phyloP scores from a whole-genome alignment of 768 basidiomycete genomes.

The Pleurotus platypus region DNA sequence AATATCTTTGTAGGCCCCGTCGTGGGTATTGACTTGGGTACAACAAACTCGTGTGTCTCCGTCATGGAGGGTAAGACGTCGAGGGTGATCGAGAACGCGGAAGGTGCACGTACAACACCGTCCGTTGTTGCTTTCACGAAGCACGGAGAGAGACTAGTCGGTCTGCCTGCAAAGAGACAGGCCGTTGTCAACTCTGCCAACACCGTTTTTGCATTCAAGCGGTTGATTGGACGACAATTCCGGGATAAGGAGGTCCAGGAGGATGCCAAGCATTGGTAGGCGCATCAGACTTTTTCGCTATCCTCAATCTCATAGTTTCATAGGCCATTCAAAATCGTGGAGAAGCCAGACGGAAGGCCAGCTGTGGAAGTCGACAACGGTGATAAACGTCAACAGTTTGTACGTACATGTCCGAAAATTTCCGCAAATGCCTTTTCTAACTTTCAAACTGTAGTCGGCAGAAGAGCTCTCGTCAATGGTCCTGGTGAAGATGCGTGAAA shows the following conservation, averaged over 20 bases:
- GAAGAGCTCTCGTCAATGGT: slow-evolving; percentile 90
- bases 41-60: slow-evolving; percentile 88
- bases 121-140: slow-evolving; percentile 99
- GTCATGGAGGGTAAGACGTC: slow-evolving; percentile 96
- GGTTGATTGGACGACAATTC: slow-evolving; percentile 91
- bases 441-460: slow-evolving; percentile 52
- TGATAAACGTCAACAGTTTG: slow-evolving; percentile 78
- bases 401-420: slow-evolving; percentile 32
- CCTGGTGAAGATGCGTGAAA: slow-evolving; percentile 90
- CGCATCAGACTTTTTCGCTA: slow-evolving; percentile 8
- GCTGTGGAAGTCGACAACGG: slow-evolving; percentile 83
- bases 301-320: background rate
- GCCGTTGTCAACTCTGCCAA: slow-evolving; percentile 94
- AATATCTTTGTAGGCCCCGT: slow-evolving; percentile 60
- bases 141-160: slow-evolving; percentile 94
- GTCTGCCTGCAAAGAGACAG: slow-evolving; percentile 95
- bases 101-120: slow-evolving; percentile 96
- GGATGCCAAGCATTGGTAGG: slow-evolving; percentile 82
- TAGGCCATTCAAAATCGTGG: slow-evolving; percentile 81
- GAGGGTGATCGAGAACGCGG: slow-evolving; percentile 95
- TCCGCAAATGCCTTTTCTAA: background rate
- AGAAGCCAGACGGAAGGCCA: slow-evolving; percentile 71
- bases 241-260: slow-evolving; percentile 91
- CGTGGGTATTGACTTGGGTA: slow-evolving; percentile 95
- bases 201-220: slow-evolving; percentile 94